phyloP scores from a whole-genome alignment of 2,329 filamentous ascomycete species.

The Polychaeton citri region DNA sequence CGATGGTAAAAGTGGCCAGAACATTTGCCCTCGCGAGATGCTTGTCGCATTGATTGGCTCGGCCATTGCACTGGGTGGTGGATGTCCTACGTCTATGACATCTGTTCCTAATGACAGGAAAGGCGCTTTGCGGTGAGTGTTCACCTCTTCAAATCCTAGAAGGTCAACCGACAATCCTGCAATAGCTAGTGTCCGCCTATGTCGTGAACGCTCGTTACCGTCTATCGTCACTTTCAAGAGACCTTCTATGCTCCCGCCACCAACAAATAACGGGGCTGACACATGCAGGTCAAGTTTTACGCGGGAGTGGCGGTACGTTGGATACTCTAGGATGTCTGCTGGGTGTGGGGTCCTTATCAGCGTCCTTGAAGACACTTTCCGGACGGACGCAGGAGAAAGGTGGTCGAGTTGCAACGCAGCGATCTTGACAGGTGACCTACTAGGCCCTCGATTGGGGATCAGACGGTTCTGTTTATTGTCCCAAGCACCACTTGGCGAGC shows the following conservation, averaged over 20 bases:
- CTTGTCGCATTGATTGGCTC: slow-evolving; percentile 28
- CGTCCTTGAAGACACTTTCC: slow-evolving; percentile 34
- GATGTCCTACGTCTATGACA: slow-evolving; percentile 36
- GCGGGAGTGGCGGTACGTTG: slow-evolving; percentile 35
- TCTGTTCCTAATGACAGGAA: slow-evolving; percentile 41
- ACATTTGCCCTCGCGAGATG: slow-evolving; percentile 5
- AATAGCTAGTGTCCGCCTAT: slow-evolving; percentile 32
- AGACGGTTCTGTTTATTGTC: slow-evolving; percentile 14
- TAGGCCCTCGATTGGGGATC: slow-evolving; percentile 32
- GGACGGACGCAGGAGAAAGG: slow-evolving; percentile 28
- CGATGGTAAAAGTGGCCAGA: slow-evolving; percentile 37
- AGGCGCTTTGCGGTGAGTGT: slow-evolving; percentile 25
- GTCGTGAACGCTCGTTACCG: slow-evolving; percentile 30
- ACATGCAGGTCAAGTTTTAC: slow-evolving; percentile 37
- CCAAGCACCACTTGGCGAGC: slow-evolving; percentile 11
- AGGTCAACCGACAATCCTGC: slow-evolving; percentile 38
- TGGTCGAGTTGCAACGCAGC: slow-evolving; percentile 27
- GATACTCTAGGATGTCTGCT: slow-evolving; percentile 36
- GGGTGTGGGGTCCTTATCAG: slow-evolving; percentile 34
- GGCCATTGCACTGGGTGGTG: slow-evolving; percentile 38
- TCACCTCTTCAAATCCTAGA: slow-evolving; percentile 38
- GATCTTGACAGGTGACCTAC: slow-evolving; percentile 36
- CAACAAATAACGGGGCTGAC: slow-evolving; percentile 40
- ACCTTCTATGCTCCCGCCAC: slow-evolving; percentile 41
- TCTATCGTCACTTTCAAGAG: slow-evolving; percentile 35